These are phyloP conservation scores for Penicillium crustosum DNA, from an alignment of 2,329 filamentous ascomycete species.

Conservation along the genomic window DNA sequence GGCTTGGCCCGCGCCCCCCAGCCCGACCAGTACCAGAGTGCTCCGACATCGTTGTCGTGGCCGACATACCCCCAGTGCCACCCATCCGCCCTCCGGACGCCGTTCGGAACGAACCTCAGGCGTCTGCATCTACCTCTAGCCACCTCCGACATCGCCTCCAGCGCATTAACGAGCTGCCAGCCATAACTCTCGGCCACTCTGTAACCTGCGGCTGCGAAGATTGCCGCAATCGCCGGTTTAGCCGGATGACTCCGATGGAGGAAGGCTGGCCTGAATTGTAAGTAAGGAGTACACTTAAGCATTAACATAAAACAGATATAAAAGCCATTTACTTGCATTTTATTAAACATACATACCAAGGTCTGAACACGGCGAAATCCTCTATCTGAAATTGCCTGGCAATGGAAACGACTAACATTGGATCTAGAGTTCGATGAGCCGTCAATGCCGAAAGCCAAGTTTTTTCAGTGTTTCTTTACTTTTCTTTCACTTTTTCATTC, in stretches of 20 bases:
- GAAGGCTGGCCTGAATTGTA: background rate
- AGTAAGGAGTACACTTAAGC: background rate
- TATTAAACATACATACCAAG: slow-evolving; percentile 1
- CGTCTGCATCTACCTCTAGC: background rate
- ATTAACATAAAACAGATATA: slow-evolving; percentile 1
- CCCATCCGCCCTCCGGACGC: background rate
- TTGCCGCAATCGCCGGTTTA: background rate
- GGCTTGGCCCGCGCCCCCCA: background rate
- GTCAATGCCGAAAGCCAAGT: background rate
- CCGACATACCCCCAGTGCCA: background rate
- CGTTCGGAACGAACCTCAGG: background rate
- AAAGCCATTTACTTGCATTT: slow-evolving; percentile 1
- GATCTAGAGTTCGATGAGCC: background rate
- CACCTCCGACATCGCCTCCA: background rate
- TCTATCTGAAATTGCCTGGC: background rate
- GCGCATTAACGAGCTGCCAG: background rate
- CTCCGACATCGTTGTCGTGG: background rate
- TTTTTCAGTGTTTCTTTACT: slow-evolving; percentile 2
- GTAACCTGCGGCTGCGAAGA: background rate
- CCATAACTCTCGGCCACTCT: background rate
- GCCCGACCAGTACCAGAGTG: background rate
- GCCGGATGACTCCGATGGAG: background rate
- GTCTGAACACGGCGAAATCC: background rate
- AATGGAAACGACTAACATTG: slow-evolving; percentile 2
- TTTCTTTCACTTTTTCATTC: slow-evolving; percentile 1